phyloP scores from a whole-genome alignment of 495 filamentous ascomycete species.

The Trichoderma erinaceum region DNA sequence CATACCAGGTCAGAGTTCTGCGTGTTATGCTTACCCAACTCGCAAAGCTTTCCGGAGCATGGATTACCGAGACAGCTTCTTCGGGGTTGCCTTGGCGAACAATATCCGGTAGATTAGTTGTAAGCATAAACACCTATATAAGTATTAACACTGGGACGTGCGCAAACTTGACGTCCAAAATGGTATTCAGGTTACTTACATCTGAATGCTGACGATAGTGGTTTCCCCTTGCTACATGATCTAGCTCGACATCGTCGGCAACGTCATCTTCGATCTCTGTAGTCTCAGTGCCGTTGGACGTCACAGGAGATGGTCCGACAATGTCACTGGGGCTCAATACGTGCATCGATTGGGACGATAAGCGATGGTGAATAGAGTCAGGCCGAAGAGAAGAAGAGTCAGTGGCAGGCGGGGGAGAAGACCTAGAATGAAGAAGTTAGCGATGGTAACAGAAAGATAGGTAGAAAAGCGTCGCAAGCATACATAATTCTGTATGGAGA shows the following conservation, averaged over 20 bases:
- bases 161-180: background rate
- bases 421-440: slow-evolving; percentile 24
- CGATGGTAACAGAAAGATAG: slow-evolving; percentile 6
- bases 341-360: slow-evolving; percentile 20
- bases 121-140: slow-evolving; percentile 51
- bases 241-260: slow-evolving; percentile 41
- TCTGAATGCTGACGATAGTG: background rate
- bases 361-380: slow-evolving; percentile 30
- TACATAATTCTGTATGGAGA: slow-evolving; percentile 48
- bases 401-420: slow-evolving; percentile 32
- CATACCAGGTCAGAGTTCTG: slow-evolving; percentile 1
- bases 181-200: slow-evolving; percentile 21
- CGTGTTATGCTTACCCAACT: slow-evolving; percentile 56
- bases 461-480: slow-evolving; percentile 18
- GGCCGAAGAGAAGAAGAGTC: slow-evolving; percentile 39
- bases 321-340: slow-evolving; percentile 49
- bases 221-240: background rate
- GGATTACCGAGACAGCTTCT: slow-evolving; percentile 79
- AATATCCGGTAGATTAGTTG: slow-evolving; percentile 50
- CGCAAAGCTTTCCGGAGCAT: slow-evolving; percentile 73
- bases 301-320: slow-evolving; percentile 69
- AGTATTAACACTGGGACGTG: slow-evolving; percentile 16
- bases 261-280: slow-evolving; percentile 70
- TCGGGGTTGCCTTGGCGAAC: slow-evolving; percentile 51
- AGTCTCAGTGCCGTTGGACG: slow-evolving; percentile 64